Base-by-base conservation (phyloP, 2,329 filamentous ascomycete genomes). In the Pleurostoma richardsiae region DNA sequence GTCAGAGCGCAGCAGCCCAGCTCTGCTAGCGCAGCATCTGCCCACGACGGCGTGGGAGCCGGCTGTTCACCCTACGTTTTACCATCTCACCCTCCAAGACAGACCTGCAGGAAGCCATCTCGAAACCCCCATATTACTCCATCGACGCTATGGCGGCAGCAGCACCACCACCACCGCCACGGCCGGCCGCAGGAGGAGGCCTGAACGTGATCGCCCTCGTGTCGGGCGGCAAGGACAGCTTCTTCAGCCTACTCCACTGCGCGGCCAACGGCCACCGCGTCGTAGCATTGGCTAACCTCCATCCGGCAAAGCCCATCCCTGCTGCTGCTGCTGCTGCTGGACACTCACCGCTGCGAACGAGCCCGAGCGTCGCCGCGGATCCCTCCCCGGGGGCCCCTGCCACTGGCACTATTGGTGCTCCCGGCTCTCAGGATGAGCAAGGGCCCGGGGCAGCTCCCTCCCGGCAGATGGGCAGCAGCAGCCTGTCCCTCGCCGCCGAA, bases 211-310 rank as follows among this genome's bases (percentile, higher is more conserved):
- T 99, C 56, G 92, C 89, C 43, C 76, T 99, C 52, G 85, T 99
- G 54, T 99, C 94, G 26, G 94, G 94, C 50, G 94, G 94, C 54
- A 99, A 99, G 70, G 94, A 99, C 72, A 96, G 92, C 54, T 86
- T 99, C 66, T 97, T 88, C 72, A 92, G 89, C 26, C 79, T 96
- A 54, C 79, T 96, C 49, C 94, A 99, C 71, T 96, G 91, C 67
- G 74, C 90, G 54, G 81, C 83, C 49, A 88, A 96, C 64, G 90
- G 89, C 28, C 92, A 97, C 67, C 78, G 79, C 52, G 74, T 99
- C 41, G 80, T 96, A 43, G 94, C 94, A 6, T 73, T 99, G 42
- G 94, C 89, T 43, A 99, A 99, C 66, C 74, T 99, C 46, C 79
- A 91, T 62, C 92, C 90, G 11, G 56, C 54, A 11, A 40, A 43